Evolutionary conservation across 2,329 filamentous ascomycete genomes (phyloP).

Genomic region (Cercospora beticola): DNA sequence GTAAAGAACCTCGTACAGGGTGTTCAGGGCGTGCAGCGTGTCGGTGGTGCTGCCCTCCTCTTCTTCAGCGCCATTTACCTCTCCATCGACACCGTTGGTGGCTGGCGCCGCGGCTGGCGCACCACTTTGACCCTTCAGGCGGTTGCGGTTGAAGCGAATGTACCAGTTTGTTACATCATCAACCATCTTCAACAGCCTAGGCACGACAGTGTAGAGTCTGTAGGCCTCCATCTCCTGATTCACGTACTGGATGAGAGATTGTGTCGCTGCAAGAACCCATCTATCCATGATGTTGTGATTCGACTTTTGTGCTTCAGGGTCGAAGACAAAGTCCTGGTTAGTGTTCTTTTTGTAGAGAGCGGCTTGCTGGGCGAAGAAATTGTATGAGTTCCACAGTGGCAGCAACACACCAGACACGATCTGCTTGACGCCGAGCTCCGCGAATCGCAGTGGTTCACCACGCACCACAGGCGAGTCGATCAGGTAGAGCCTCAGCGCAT

Average conservation of each 20-base stretch:
- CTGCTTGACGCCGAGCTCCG: slow-evolving; percentile 89
- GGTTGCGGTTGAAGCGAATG: slow-evolving; percentile 88
- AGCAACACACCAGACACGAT: slow-evolving; percentile 89
- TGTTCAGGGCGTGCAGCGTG: slow-evolving; percentile 86
- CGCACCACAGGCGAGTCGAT: slow-evolving; percentile 96
- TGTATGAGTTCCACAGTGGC: slow-evolving; percentile 94
- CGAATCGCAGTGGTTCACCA: slow-evolving; percentile 86
- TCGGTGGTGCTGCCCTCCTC: slow-evolving; percentile 76
- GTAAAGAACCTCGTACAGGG: slow-evolving; percentile 88
- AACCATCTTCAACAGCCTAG: slow-evolving; percentile 68
- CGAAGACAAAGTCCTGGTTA: slow-evolving; percentile 72
- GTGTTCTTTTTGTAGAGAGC: slow-evolving; percentile 82
- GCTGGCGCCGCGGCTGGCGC: slow-evolving; percentile 23
- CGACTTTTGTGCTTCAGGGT: slow-evolving; percentile 69
- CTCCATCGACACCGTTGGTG: slow-evolving; percentile 25
- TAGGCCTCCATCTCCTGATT: slow-evolving; percentile 85
- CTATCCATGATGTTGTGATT: slow-evolving; percentile 93
- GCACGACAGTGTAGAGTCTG: slow-evolving; percentile 80
- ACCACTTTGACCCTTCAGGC: slow-evolving; percentile 68
- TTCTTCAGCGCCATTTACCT: slow-evolving; percentile 26
- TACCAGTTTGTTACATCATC: slow-evolving; percentile 99
- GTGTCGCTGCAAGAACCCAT: slow-evolving; percentile 91
- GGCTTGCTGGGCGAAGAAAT: slow-evolving; percentile 91
- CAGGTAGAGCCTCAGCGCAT: slow-evolving; percentile 89
- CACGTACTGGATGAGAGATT: slow-evolving; percentile 86